phyloP scores from a whole-genome alignment of 2,329 filamentous ascomycete genomes.

The Claviceps pusilla region DNA sequence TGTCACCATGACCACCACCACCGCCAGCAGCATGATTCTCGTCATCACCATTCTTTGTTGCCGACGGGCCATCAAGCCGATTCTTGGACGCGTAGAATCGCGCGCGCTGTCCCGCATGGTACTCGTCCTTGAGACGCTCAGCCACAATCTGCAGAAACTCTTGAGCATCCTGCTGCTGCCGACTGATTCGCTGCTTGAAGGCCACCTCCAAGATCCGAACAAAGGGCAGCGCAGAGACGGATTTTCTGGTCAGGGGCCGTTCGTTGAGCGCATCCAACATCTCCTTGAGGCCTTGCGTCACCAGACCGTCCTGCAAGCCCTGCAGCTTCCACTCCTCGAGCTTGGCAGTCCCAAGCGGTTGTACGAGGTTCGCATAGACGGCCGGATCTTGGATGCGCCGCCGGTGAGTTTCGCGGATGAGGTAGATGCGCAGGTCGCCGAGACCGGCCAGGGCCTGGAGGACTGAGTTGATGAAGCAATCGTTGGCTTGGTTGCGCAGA shows the following conservation, averaged over 20 bases:
- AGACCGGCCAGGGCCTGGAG: constrained; percentile 85
- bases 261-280: constrained; percentile 89
- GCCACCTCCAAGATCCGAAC: constrained; percentile 70
- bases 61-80: constrained; percentile 9
- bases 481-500: constrained; percentile 80
- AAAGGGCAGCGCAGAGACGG: constrained; percentile 75
- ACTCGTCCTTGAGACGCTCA: constrained; percentile 85
- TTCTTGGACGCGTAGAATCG: constrained; percentile 38
- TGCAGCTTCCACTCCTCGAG: constrained; percentile 46
- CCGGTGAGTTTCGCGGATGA: constrained; percentile 82
- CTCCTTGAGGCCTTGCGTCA: constrained; percentile 79
- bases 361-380: constrained; percentile 54
- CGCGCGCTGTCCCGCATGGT: constrained; percentile 68
- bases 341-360: constrained; percentile 24
- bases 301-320: constrained; percentile 62
- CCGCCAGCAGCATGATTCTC: constrained; percentile 11
- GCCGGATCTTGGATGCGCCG: constrained; percentile 63
- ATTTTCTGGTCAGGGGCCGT: constrained; percentile 83
- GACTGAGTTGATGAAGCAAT: constrained; percentile 93
- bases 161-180: constrained; percentile 93
- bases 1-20: constrained; percentile 7
- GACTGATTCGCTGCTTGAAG: constrained; percentile 78
- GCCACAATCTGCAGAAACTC: constrained; percentile 92
- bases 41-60: background rate
- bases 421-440: constrained; percentile 74